Evolutionary conservation across 768 basidiomycete genomes (phyloP), one percentile per base, ranked within the genome.

Genomic region (Suillus occidentalis): DNA sequence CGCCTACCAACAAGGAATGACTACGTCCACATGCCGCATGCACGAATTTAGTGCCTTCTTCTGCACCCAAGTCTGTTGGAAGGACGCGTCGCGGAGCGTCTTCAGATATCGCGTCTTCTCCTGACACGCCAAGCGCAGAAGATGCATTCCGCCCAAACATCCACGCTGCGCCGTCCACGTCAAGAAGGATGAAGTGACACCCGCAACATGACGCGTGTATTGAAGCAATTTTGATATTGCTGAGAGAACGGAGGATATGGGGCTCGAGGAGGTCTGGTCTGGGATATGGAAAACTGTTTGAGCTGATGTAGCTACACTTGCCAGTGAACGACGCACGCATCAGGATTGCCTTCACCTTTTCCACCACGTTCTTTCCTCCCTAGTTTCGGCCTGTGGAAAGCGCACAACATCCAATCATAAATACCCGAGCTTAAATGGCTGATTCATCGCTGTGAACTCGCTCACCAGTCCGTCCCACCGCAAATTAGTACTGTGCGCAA

Each of bases 381-480:
- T 43, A 93, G 84, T 71, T 86, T 86, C 39, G 88, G 83, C 92
- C 92, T 93, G 72, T 60, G 66, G 61, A 70, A 42, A 66, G 55
- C 60, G 64, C 53, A 63, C 25, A 47, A 66, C 37, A 58, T 40
- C 39, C 57, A 58, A 40, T 40, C 25, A 25, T 58, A 25, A 59
- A 59, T 59, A 59, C 40, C 58, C 40, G 58, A 28, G 18, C 40
- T 18, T 49, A 14, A 49, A 65, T 61, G 57, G 64, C 63, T 63
- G 57, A 63, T 31, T 57, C 47, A 61, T 68, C 68, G 81, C 22
- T 50, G 13, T 50, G 49, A 13, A 50, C 49, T 50, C 22, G 49
- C 87, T 73, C 73, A 95, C 93, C 94, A 95, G 78, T 93, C 90
- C 28, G 90, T 93, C 60, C 94, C 94, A 61, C 94, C 94, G 71